Evolutionary conservation across 169 alveolate genomes (phyloP).

Genomic region (Plasmodium adleri): DNA sequence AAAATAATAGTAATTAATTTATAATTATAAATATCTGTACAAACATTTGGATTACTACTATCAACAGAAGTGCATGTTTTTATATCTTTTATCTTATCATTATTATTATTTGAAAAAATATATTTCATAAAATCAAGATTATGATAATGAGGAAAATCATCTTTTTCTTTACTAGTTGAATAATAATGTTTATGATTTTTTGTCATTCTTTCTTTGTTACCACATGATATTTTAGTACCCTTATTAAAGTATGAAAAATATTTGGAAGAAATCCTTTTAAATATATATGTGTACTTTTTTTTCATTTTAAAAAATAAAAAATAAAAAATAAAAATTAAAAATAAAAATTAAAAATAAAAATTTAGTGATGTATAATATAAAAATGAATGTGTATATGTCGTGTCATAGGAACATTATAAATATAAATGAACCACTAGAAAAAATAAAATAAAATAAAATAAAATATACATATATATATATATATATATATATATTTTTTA

Average conservation of each 20-base stretch:
- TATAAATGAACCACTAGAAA: no score
- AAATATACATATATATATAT: no score
- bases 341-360: no score
- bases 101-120: constrained; percentile 51
- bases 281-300: not conserved
- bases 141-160: constrained; percentile 6
- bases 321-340: no score
- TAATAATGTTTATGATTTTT: not conserved
- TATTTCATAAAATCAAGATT: constrained; percentile 70
- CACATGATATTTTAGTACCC: no score
- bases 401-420: not conserved
- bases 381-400: not conserved
- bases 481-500: no score
- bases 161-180: not conserved
- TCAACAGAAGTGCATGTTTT: no score
- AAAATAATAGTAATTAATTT: constrained; percentile 52
- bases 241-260: no score
- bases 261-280: not conserved
- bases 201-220: no score
- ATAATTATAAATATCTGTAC: not conserved
- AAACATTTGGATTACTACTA: not conserved
- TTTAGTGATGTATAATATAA: not conserved
- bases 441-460: no score
- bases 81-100: not conserved
- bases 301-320: not conserved